Evolutionary conservation across 2,329 filamentous ascomycete species (phyloP).

Genomic region (Podosphaera aphanis): DNA sequence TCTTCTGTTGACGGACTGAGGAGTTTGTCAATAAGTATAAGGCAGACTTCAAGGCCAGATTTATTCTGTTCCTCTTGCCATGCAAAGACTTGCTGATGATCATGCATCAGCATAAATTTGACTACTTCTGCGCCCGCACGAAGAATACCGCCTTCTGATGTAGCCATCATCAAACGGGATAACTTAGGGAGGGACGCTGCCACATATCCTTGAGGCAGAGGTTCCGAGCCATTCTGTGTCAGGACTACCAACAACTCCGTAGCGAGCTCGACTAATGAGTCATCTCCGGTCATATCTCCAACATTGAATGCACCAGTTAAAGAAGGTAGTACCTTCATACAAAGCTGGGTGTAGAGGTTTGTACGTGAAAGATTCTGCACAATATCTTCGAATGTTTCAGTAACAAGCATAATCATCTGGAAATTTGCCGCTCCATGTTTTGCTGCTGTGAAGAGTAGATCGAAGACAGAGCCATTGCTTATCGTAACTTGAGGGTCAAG

Average conservation of each 20-base stretch:
- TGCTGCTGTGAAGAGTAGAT: slow-evolving; percentile 69
- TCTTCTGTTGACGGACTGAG: slow-evolving; percentile 70
- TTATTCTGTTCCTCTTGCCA: slow-evolving; percentile 66
- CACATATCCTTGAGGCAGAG: slow-evolving; percentile 70
- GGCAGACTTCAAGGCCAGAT: slow-evolving; percentile 65
- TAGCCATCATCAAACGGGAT: slow-evolving; percentile 57
- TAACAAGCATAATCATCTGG: slow-evolving; percentile 69
- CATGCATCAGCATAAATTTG: slow-evolving; percentile 74
- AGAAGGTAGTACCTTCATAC: slow-evolving; percentile 66
- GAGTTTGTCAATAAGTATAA: slow-evolving; percentile 80
- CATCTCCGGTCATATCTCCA: slow-evolving; percentile 62
- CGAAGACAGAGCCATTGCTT: slow-evolving; percentile 48
- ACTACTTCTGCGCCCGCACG: slow-evolving; percentile 68
- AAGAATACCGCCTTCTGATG: slow-evolving; percentile 68
- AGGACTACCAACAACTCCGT: slow-evolving; percentile 64
- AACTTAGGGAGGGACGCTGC: slow-evolving; percentile 70
- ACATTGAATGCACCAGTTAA: slow-evolving; percentile 77
- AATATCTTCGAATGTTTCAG: slow-evolving; percentile 78
- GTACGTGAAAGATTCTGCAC: slow-evolving; percentile 42
- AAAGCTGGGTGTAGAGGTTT: slow-evolving; percentile 54
- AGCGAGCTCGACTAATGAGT: slow-evolving; percentile 63
- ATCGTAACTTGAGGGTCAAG: slow-evolving; percentile 57
- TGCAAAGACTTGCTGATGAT: slow-evolving; percentile 68
- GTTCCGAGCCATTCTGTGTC: slow-evolving; percentile 60
- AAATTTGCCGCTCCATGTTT: slow-evolving; percentile 77